These are phyloP conservation scores for Chytriomyces sp. DNA, from an alignment of 192 early-diverging fungal genomes.

Conservation along the genomic window DNA sequence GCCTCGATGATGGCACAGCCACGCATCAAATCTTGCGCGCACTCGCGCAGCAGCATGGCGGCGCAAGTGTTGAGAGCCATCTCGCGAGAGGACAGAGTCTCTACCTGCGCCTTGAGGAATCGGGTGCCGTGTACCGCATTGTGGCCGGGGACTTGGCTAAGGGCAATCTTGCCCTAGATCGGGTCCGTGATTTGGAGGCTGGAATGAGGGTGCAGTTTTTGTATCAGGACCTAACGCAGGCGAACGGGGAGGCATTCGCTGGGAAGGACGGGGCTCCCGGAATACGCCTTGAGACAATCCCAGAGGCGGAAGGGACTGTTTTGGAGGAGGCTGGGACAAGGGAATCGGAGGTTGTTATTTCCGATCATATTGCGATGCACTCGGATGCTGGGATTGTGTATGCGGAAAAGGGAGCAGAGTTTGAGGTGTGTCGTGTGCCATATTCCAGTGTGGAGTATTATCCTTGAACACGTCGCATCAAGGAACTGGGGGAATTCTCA, in stretches of 20 bases:
- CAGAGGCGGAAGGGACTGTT: background rate
- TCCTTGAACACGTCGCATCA: too few relatives aligned
- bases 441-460: background rate
- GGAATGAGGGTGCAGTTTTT: conserved; percentile 20
- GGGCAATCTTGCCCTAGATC: conserved; percentile 25
- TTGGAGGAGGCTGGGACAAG: background rate
- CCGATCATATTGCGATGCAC: background rate
- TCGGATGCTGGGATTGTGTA: conserved; percentile 7
- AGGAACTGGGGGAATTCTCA: too few relatives aligned
- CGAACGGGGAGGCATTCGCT: background rate
- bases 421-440: background rate
- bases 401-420: background rate
- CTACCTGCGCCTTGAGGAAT: background rate
- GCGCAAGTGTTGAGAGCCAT: background rate
- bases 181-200: background rate
- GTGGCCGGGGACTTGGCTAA: conserved; percentile 24
- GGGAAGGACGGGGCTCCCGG: background rate
- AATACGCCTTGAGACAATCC: background rate
- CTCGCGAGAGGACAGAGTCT: background rate
- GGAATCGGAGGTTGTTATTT: background rate
- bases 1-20: background rate
- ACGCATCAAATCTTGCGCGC: conserved; percentile 8
- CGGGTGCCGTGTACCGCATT: conserved; percentile 8
- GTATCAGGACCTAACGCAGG: conserved; percentile 14
- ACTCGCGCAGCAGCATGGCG: background rate